phyloP scores from a whole-genome alignment of 805 yeast species.

The Ogataea corticis region DNA sequence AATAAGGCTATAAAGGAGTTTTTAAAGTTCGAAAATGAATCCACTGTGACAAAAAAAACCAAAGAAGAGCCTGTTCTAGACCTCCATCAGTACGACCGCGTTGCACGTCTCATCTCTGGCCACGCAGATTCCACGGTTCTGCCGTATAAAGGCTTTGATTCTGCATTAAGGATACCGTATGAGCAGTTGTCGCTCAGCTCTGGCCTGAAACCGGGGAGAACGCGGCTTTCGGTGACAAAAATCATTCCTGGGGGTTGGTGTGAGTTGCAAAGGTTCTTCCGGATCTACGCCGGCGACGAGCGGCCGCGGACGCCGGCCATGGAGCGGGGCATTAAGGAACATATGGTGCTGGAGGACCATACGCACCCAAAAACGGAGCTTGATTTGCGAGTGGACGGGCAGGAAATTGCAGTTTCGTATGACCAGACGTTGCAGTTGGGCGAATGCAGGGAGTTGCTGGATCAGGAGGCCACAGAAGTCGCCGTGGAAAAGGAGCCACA shows the following conservation, averaged over 20 bases:
- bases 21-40: neutral
- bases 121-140: slow-evolving; percentile 3
- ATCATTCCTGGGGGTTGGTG: slow-evolving; percentile 66
- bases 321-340: slow-evolving; percentile 48
- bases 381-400: slow-evolving; percentile 4
- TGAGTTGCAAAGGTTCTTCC: slow-evolving; percentile 58
- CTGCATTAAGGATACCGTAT: slow-evolving; percentile 19
- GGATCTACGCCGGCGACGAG: slow-evolving; percentile 42
- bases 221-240: slow-evolving; percentile 59
- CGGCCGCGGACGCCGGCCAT: slow-evolving; percentile 41
- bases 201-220: slow-evolving; percentile 10
- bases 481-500: neutral
- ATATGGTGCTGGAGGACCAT: slow-evolving; percentile 46
- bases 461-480: neutral
- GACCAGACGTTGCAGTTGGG: slow-evolving; percentile 12
- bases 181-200: slow-evolving; percentile 15
- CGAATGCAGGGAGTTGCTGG: neutral
- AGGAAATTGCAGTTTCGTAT: slow-evolving; percentile 1
- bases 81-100: slow-evolving; percentile 6
- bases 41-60: neutral
- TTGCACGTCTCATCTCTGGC: slow-evolving; percentile 9
- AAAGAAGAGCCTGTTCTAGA: neutral
- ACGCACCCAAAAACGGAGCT: slow-evolving; percentile 40
- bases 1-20: slow-evolving; percentile 4
- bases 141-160: slow-evolving; percentile 23